These are phyloP conservation scores for Lobosporangium transversale DNA, from an alignment of 192 early-diverging fungal species.

Conservation along the genomic window DNA sequence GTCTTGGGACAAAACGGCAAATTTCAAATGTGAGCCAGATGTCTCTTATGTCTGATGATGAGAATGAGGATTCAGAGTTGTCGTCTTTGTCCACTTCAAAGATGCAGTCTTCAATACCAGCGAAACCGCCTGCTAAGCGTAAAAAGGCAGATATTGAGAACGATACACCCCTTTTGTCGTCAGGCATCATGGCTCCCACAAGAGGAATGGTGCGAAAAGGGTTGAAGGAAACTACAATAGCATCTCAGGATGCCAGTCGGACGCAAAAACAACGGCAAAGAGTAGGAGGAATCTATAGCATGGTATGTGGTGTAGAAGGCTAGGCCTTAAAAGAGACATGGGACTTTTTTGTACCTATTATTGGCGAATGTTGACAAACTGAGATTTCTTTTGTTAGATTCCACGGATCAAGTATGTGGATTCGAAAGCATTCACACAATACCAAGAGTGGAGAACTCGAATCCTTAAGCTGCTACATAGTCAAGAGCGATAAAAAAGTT, in stretches of 20 bases:
- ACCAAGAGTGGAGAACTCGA: slow-evolving; percentile 25
- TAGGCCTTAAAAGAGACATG: too few species aligned
- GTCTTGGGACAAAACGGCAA: slow-evolving; percentile 15
- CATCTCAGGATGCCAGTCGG: neutral
- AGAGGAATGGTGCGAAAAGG: slow-evolving; percentile 9
- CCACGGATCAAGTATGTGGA: slow-evolving; percentile 35
- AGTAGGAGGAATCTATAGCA: slow-evolving; percentile 46
- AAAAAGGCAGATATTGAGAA: slow-evolving; percentile 18
- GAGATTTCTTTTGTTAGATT: too few species aligned
- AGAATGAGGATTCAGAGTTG: slow-evolving; percentile 10
- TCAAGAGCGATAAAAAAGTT: too few species aligned
- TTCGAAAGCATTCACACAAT: slow-evolving; percentile 29
- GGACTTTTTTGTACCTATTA: too few species aligned
- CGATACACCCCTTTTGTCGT: slow-evolving; percentile 2
- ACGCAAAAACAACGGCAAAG: slow-evolving; percentile 14
- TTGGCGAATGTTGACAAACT: too few species aligned
- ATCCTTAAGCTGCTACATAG: slow-evolving; percentile 4
- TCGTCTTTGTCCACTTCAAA: neutral
- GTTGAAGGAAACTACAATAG: slow-evolving; percentile 12
- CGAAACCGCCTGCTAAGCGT: slow-evolving; percentile 24
- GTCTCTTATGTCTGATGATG: slow-evolving; percentile 25
- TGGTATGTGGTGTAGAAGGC: slow-evolving; percentile 38
- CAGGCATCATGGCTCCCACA: slow-evolving; percentile 24
- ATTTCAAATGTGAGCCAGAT: slow-evolving; percentile 46
- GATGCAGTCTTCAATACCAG: neutral